Base-by-base conservation (phyloP, 805 yeast species). In the Saccharomycopsis capsularis region DNA sequence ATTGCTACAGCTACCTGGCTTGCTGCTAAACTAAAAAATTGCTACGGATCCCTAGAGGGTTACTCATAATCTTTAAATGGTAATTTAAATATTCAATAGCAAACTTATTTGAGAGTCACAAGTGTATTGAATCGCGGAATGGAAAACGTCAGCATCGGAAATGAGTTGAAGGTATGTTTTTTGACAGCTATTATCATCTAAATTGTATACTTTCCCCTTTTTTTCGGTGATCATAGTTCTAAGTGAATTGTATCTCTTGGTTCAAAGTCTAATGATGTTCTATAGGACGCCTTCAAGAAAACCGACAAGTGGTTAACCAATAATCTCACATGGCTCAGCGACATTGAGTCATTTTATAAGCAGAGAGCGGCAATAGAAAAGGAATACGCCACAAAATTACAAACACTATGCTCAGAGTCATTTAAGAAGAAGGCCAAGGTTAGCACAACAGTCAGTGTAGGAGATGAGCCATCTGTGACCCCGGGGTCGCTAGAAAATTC, bases 401-500 rank as follows among this genome's bases (percentile, higher is more conserved):
- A 76, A 46, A 74, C 74, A 7, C 65, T 93, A 51, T 73, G 87
- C 40, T 67, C 79, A 45, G 86, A 81, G 52, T 85, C 80, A 54
- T 80, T 87, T 57, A 82, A 80, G 51, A 83, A 79, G 63, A 89
- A 90, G 62, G 83, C 95, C 42, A 78, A 79, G 55, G 65, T 72
- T 16, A 71, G 87, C 9, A 77, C 91, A 0, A 63, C 68, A 13
- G 65, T 93, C 25, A 79, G 90, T 40, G 99, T 93, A 2, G 99
- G 99, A 23, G 95, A 87, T 52, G 76, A 77, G 16, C 99, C 99
- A 0, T 75, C 80, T 38, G 76, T 86, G 39, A 93, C 99, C 0
- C 98, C 99, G 0, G 99, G 99, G 0, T 88, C 97, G 0, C 69
- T 91, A 44, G 98, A 93, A 61, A 75, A 85, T 55, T 95, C 96